These are phyloP conservation scores for Teratosphaeria zuluensis DNA, from an alignment of 2,329 filamentous ascomycete genomes.

Conservation along the genomic window DNA sequence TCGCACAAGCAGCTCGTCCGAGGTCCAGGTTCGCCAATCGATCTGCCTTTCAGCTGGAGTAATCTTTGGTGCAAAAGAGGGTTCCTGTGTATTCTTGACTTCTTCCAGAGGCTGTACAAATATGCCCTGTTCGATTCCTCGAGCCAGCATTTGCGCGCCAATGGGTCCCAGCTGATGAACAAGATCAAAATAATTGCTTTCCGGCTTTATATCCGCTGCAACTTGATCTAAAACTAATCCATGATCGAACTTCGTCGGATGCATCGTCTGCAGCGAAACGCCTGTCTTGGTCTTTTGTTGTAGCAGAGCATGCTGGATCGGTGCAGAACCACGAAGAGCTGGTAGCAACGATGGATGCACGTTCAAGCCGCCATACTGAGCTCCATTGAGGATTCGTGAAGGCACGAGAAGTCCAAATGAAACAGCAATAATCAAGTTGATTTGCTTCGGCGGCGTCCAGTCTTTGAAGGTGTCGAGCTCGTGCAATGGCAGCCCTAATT, in stretches of 20 bases:
- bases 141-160: conserved; percentile 63
- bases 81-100: conserved; percentile 3
- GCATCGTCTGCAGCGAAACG: conserved; percentile 77
- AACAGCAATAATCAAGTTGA: conserved; percentile 77
- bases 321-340: conserved; percentile 75
- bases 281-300: conserved; percentile 53
- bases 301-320: conserved; percentile 76
- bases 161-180: conserved; percentile 47
- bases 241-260: conserved; percentile 66
- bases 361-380: conserved; percentile 81
- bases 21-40: conserved; percentile 47
- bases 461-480: conserved; percentile 71
- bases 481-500: conserved; percentile 59
- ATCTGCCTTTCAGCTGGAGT: conserved; percentile 54
- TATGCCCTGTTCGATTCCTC: conserved; percentile 50
- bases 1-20: conserved; percentile 46
- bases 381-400: conserved; percentile 55
- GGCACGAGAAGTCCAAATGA: conserved; percentile 92
- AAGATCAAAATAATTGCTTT: conserved; percentile 42
- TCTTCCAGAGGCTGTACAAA: conserved; percentile 52
- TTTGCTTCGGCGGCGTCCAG: conserved; percentile 57
- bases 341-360: conserved; percentile 78
- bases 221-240: conserved; percentile 64
- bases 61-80: conserved; percentile 63
- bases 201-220: conserved; percentile 37